Evolutionary conservation across 2,329 filamentous ascomycete genomes (phyloP).

Genomic region (Colletotrichum sp.): DNA sequence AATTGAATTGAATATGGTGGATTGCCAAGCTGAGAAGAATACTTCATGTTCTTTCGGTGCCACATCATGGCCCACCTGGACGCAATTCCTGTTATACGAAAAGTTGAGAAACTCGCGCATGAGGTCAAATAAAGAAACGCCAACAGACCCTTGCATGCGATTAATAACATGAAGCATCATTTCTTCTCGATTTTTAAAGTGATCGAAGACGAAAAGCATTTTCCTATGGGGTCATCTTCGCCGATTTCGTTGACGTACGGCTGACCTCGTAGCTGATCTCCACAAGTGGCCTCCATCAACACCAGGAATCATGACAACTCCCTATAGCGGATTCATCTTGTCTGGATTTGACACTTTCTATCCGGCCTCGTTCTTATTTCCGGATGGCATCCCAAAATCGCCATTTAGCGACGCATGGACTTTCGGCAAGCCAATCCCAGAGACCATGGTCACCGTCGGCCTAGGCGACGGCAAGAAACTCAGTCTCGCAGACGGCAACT

Average conservation of each 20-base stretch:
- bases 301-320: neutral
- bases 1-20: neutral
- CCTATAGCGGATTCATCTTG: neutral
- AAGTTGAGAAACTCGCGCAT: neutral
- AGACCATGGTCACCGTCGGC: neutral
- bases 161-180: neutral
- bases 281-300: neutral
- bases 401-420: neutral
- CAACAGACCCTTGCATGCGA: neutral
- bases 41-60: neutral
- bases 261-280: neutral
- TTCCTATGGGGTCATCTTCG: neutral
- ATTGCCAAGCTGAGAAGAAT: neutral
- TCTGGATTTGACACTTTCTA: neutral
- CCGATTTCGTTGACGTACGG: neutral
- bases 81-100: neutral
- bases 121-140: neutral
- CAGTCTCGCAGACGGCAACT: neutral
- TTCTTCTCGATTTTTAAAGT: too few species aligned
- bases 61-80: neutral
- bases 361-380: neutral
- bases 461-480: neutral
- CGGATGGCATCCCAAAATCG: neutral
- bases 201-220: too few species aligned
- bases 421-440: neutral